phyloP scores from a whole-genome alignment of 345 rosid species.

The Citrus australasica region DNA sequence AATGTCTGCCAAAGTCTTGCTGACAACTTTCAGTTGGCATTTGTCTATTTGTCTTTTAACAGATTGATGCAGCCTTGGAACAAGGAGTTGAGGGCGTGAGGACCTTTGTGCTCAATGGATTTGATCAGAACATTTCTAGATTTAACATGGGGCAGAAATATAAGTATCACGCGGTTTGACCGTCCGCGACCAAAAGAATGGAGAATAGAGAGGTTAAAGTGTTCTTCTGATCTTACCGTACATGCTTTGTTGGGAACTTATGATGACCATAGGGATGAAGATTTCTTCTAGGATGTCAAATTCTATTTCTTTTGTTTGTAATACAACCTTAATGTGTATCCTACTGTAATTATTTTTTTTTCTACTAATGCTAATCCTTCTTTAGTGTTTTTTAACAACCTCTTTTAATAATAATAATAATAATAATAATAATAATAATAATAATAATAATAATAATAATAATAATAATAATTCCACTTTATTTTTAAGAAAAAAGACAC shows the following conservation, averaged over 20 bases:
- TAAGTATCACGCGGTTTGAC: constrained; percentile 60
- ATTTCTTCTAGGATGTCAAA: background rate
- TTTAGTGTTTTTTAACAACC: too few relatives aligned
- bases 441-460: too few relatives aligned
- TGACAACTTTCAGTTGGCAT: background rate
- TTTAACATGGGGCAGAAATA: constrained; percentile 78
- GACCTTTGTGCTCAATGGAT: constrained; percentile 56
- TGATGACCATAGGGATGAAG: background rate
- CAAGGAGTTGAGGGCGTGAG: constrained; percentile 73
- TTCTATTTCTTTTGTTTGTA: background rate
- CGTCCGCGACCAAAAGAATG: background rate
- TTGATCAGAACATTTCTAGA: constrained; percentile 50
- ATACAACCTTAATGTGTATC: background rate
- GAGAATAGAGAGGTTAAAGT: background rate
- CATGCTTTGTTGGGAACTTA: background rate
- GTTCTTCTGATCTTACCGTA: background rate
- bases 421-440: too few relatives aligned
- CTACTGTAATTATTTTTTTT: background rate
- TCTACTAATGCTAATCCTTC: too few relatives aligned
- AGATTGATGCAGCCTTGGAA: constrained; percentile 64
- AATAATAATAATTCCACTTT: too few relatives aligned
- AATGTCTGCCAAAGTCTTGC: background rate
- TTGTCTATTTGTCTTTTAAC: constrained; percentile 2
- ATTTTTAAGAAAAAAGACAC: too few relatives aligned
- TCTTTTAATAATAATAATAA: too few relatives aligned